Conservation (phyloP, 352 stramenopile species). For the Globisporangium nodosum region DNA sequence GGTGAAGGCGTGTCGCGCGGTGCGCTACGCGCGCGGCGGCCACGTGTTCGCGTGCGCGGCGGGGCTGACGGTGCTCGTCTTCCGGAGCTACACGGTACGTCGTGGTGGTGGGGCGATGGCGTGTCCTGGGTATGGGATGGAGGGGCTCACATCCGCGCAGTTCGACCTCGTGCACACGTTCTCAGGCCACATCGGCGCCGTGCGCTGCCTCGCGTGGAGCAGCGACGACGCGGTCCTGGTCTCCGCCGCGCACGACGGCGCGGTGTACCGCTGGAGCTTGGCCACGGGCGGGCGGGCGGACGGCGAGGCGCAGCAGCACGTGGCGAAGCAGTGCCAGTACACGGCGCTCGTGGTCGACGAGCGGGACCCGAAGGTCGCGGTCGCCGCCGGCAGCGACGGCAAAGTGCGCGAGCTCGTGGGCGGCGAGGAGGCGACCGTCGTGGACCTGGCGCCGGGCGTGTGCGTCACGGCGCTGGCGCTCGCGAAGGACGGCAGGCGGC, state of each 20-base stretch:
- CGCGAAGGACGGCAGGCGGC: conserved; percentile 45
- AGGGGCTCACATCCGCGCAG: conserved; percentile 9
- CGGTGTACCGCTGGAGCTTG: conserved; percentile 77
- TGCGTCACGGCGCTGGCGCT: conserved; percentile 52
- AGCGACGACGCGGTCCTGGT: conserved; percentile 71
- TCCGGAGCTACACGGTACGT: conserved; percentile 56
- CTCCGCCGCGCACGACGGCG: conserved; percentile 72
- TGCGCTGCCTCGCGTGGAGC: conserved; percentile 61
- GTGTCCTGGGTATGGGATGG: not conserved
- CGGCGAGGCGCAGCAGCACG: conserved; percentile 46
- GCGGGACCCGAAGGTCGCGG: conserved; percentile 40
- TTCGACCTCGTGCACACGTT: conserved; percentile 65
- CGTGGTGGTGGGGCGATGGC: not conserved
- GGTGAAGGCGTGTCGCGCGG: conserved; percentile 56
- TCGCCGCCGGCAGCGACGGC: conserved; percentile 53
- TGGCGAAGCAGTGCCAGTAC: conserved; percentile 79
- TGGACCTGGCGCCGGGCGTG: conserved; percentile 37
- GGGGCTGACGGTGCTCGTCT: conserved; percentile 56
- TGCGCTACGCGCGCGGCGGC: conserved; percentile 61
- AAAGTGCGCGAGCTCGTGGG: conserved; percentile 59
- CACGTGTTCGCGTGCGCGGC: conserved; percentile 72
- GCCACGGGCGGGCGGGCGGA: conserved; percentile 50
- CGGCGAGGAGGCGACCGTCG: conserved; percentile 48
- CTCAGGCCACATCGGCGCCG: conserved; percentile 74
- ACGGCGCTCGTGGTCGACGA: conserved; percentile 47